Evolutionary conservation across 1,139 yeast species (phyloP).

Genomic region (Kurtzmaniella quercitrusa): DNA sequence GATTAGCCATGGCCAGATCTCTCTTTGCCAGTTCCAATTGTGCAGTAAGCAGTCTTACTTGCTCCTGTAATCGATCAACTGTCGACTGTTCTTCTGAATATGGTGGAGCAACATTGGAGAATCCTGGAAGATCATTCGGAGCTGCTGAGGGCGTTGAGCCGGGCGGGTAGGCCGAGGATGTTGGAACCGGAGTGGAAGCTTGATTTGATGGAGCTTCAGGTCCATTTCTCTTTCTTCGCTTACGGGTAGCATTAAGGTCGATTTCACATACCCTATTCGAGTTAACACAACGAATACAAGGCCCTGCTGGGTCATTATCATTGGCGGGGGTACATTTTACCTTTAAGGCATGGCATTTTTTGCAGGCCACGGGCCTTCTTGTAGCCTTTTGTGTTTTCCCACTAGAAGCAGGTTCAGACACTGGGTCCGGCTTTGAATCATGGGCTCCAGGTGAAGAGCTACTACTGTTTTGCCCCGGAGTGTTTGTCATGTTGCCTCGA

Average conservation of each 20-base stretch:
- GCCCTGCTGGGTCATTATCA: slow-evolving; percentile 50
- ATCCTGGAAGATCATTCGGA: not conserved
- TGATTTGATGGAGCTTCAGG: slow-evolving; percentile 6
- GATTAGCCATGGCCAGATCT: not conserved
- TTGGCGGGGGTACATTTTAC: slow-evolving; percentile 80
- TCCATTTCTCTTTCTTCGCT: slow-evolving; percentile 43
- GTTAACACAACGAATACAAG: slow-evolving; percentile 73
- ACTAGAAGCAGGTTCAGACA: not conserved
- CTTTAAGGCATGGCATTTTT: slow-evolving; percentile 73
- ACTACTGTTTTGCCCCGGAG: not conserved
- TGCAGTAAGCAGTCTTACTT: slow-evolving; percentile 18
- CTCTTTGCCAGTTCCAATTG: slow-evolving; percentile 12
- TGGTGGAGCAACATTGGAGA: not conserved
- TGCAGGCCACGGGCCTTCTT: slow-evolving; percentile 59
- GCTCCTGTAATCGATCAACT: slow-evolving; percentile 16
- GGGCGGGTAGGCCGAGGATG: not conserved
- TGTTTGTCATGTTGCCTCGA: not conserved
- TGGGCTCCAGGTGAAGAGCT: not conserved
- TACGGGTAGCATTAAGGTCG: slow-evolving; percentile 57
- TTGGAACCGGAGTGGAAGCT: not conserved
- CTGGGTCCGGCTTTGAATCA: not conserved
- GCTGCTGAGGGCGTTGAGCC: not conserved
- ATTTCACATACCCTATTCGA: slow-evolving; percentile 64
- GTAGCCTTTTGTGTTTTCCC: slow-evolving; percentile 14
- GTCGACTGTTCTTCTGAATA: not conserved